phyloP scores from a whole-genome alignment of 2,329 filamentous ascomycete genomes.

The Fusarium sp. region DNA sequence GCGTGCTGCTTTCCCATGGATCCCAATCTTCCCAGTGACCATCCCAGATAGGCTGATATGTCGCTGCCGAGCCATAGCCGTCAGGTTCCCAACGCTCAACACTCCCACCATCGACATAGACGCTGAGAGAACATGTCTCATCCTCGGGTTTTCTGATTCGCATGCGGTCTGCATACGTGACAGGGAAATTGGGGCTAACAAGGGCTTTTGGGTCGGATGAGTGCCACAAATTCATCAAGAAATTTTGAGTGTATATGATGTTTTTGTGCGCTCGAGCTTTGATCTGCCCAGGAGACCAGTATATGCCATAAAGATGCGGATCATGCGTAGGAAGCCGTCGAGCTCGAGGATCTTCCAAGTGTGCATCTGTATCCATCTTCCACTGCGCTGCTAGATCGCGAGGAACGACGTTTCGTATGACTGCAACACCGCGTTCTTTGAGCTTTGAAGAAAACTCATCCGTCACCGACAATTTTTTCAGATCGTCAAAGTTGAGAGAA shows the following conservation, averaged over 20 bases:
- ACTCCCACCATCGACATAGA: conserved; percentile 71
- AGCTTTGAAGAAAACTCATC: conserved; percentile 43
- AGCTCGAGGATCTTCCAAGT: conserved; percentile 59
- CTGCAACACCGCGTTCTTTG: conserved; percentile 46
- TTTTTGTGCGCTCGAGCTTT: conserved; percentile 53
- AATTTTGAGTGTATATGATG: conserved; percentile 53
- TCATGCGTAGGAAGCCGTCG: conserved; percentile 47
- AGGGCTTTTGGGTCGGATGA: conserved; percentile 52
- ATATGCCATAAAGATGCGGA: conserved; percentile 50
- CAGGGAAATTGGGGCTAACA: conserved; percentile 57
- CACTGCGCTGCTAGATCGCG: conserved; percentile 49
- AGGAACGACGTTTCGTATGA: conserved; percentile 48
- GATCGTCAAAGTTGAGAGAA: conserved; percentile 53
- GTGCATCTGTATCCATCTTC: conserved; percentile 61
- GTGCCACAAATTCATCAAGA: conserved; percentile 55
- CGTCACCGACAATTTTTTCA: conserved; percentile 42
- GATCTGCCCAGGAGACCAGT: conserved; percentile 54
- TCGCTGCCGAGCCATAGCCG: conserved; percentile 65
- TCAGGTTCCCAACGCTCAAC: conserved; percentile 73
- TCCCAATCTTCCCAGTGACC: conserved; percentile 80
- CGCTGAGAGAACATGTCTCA: conserved; percentile 62
- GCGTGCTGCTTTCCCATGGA: conserved; percentile 74
- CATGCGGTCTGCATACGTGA: conserved; percentile 69
- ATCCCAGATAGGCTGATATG: conserved; percentile 72
- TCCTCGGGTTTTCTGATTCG: conserved; percentile 63